These are phyloP conservation scores for Ambrosia hybrid DNA, from an alignment of 140 eudicot genomes.

Conservation along the genomic window DNA sequence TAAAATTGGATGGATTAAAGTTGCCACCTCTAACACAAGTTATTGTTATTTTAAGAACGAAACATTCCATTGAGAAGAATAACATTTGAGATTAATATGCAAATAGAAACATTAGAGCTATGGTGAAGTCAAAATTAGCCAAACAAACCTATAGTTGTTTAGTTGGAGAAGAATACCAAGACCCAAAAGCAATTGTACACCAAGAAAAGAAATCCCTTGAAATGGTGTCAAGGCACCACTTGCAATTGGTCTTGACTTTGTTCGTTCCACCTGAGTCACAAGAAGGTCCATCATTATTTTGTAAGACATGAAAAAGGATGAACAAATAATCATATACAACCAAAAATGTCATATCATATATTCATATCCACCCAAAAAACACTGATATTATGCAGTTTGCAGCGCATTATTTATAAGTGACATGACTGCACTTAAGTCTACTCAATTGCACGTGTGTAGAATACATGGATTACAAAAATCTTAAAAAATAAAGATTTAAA, in stretches of 20 bases:
- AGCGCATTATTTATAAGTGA: conserved; percentile 11
- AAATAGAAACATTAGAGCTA: conserved; percentile 7
- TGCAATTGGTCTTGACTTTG: conserved; percentile 88
- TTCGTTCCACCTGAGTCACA: conserved; percentile 79
- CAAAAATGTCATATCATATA: neutral
- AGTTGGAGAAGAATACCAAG: conserved; percentile 93
- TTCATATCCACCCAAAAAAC: conserved; percentile 10
- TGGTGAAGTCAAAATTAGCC: conserved; percentile 15
- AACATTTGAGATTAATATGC: conserved; percentile 11
- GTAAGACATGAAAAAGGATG: neutral
- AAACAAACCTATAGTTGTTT: conserved; percentile 67
- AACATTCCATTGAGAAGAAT: neutral
- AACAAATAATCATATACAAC: neutral
- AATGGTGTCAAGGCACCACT: conserved; percentile 90
- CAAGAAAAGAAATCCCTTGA: conserved; percentile 87
- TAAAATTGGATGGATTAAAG: neutral
- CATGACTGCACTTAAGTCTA: neutral
- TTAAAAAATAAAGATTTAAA: neutral
- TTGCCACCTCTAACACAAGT: conserved; percentile 13
- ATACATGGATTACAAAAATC: neutral
- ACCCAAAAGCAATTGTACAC: conserved; percentile 79
- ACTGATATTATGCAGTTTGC: neutral
- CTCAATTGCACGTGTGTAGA: neutral
- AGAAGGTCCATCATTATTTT: neutral
- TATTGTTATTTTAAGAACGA: neutral